These are phyloP conservation scores for Phialophora expanda DNA, from an alignment of 2,329 filamentous ascomycete species.

Conservation along the genomic window DNA sequence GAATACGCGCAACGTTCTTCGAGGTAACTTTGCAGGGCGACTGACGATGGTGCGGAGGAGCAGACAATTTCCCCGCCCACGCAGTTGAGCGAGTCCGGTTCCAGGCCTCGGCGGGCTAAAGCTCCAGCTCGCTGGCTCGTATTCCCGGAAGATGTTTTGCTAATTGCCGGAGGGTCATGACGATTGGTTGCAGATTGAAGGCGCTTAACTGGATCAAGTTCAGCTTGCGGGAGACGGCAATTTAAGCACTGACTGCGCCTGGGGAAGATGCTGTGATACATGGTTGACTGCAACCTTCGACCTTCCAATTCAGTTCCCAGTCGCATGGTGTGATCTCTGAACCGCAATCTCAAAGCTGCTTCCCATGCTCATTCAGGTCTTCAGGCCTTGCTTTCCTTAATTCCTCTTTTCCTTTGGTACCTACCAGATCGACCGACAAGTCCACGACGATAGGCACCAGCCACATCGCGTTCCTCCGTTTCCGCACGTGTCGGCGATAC, in stretches of 20 bases:
- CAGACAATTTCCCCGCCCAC: slow-evolving; percentile 7
- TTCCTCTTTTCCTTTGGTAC: neutral
- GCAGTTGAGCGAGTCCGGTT: neutral
- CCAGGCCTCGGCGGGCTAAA: neutral
- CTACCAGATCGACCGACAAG: slow-evolving; percentile 24
- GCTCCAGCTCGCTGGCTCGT: slow-evolving; percentile 11
- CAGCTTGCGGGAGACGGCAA: slow-evolving; percentile 15
- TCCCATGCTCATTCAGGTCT: neutral
- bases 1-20: neutral
- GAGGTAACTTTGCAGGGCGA: neutral
- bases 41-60: slow-evolving; percentile 21
- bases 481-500: slow-evolving; percentile 20
- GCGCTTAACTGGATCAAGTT: slow-evolving; percentile 15
- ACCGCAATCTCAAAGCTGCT: slow-evolving; percentile 3
- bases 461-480: slow-evolving; percentile 20
- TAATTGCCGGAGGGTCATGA: slow-evolving; percentile 1
- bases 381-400: neutral
- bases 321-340: slow-evolving; percentile 23
- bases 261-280: slow-evolving; percentile 4
- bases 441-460: slow-evolving; percentile 33
- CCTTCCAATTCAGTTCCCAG: slow-evolving; percentile 14
- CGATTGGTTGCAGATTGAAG: slow-evolving; percentile 4
- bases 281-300: slow-evolving; percentile 10
- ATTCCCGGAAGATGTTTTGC: slow-evolving; percentile 18
- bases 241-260: slow-evolving; percentile 6